Percentiles rank a stretch among this genome's conserved stretches.
Evolutionary conservation across 495 filamentous ascomycete genomes (phyloP).

Genomic region (Terfezia claveryi): DNA sequence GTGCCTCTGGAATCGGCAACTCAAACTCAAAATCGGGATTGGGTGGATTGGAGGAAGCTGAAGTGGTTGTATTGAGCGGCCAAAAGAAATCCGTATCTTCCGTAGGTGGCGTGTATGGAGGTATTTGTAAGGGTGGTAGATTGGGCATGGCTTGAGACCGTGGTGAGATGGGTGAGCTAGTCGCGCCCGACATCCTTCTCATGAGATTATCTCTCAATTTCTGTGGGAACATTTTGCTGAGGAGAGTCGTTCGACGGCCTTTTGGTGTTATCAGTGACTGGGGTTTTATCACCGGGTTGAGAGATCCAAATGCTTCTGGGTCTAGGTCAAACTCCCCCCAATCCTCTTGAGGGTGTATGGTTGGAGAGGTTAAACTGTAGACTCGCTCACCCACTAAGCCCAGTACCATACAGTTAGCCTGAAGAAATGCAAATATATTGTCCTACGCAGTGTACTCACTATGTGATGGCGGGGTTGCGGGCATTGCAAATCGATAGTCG

Average conservation of each 20-base stretch:
- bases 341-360: neutral
- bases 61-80: neutral
- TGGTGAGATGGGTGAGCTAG: neutral
- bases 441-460: slow-evolving; percentile 3
- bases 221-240: neutral
- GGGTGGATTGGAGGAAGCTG: neutral
- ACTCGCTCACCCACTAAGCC: neutral
- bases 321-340: neutral
- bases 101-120: neutral
- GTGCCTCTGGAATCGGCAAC: neutral
- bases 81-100: neutral
- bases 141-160: neutral
- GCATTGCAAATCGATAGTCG: slow-evolving; percentile 15
- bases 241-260: neutral
- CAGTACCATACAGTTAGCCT: too few relatives aligned
- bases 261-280: neutral
- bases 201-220: neutral
- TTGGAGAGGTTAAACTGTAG: neutral
- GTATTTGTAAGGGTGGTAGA: neutral
- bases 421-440: too few relatives aligned
- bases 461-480: slow-evolving; percentile 18
- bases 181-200: neutral
- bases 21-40: neutral
- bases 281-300: neutral
- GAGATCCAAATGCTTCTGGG: neutral